Evolutionary conservation across 352 stramenopile genomes (phyloP).

Genomic region (Pythium oligandrum): DNA sequence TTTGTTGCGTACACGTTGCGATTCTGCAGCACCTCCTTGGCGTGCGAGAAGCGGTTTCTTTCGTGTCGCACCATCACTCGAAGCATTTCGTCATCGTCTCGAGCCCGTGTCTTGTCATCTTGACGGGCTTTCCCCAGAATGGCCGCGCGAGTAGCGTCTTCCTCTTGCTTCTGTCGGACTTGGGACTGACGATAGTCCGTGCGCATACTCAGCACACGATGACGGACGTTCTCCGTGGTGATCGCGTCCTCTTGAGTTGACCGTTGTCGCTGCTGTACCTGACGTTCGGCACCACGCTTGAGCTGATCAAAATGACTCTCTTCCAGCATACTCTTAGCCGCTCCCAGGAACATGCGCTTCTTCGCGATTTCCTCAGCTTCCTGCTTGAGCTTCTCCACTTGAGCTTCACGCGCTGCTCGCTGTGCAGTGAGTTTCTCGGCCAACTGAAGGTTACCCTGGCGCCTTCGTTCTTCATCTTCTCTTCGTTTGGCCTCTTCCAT

Average conservation of each 20-base stretch:
- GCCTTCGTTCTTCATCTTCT: conserved; percentile 50
- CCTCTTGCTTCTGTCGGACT: conserved; percentile 17
- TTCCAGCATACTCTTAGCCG: conserved; percentile 79
- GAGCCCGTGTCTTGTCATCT: conserved; percentile 28
- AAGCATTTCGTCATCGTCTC: conserved; percentile 61
- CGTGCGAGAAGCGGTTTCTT: conserved; percentile 44
- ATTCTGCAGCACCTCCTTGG: conserved; percentile 48
- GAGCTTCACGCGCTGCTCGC: conserved; percentile 36
- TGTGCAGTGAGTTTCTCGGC: conserved; percentile 67
- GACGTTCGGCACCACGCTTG: conserved; percentile 48
- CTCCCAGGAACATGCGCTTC: conserved; percentile 81
- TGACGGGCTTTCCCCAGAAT: conserved; percentile 28
- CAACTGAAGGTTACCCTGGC: conserved; percentile 68
- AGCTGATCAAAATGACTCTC: conserved; percentile 75
- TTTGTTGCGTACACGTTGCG: conserved; percentile 65
- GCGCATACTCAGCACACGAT: conserved; percentile 34
- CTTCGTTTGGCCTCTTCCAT: conserved; percentile 42
- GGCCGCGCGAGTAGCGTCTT: conserved; percentile 20
- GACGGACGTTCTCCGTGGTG: conserved; percentile 41
- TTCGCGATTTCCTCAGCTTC: conserved; percentile 66
- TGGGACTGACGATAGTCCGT: conserved; percentile 23
- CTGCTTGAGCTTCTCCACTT: conserved; percentile 43
- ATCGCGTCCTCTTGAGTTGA: conserved; percentile 36
- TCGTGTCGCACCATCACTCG: conserved; percentile 59
- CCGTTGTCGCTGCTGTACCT: conserved; percentile 43